Evolutionary conservation across 352 stramenopile species (phyloP).

Genomic region (Hyphochytrium catenoides): DNA sequence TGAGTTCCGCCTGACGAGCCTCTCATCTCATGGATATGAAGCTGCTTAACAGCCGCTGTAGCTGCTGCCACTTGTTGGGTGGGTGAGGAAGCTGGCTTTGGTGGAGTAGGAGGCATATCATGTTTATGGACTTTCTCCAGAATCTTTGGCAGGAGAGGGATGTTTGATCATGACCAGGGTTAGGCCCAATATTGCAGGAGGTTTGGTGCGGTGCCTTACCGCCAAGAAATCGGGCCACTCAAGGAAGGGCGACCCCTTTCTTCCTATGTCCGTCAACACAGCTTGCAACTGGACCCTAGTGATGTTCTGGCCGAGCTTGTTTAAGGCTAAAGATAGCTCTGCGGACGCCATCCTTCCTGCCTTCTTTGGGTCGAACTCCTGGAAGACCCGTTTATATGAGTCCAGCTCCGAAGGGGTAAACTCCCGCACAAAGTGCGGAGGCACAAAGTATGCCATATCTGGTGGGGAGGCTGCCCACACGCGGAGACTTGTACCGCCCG

Average conservation of each 20-base stretch:
- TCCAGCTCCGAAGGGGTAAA: slow-evolving; percentile 63
- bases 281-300: slow-evolving; percentile 23
- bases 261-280: slow-evolving; percentile 34
- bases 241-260: slow-evolving; percentile 18
- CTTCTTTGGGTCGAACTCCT: slow-evolving; percentile 46
- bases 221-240: slow-evolving; percentile 55
- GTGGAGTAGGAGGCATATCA: slow-evolving; percentile 2
- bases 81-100: slow-evolving; percentile 2
- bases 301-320: slow-evolving; percentile 50
- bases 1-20: slow-evolving; percentile 41
- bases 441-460: slow-evolving; percentile 54
- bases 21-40: slow-evolving; percentile 48
- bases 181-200: slow-evolving; percentile 27
- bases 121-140: not conserved
- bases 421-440: slow-evolving; percentile 50
- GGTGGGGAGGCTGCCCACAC: no score
- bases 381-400: slow-evolving; percentile 56
- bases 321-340: slow-evolving; percentile 29
- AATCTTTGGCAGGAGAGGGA: slow-evolving; percentile 10
- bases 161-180: slow-evolving; percentile 16
- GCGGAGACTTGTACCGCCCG: no score
- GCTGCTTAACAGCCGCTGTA: slow-evolving; percentile 7
- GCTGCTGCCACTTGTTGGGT: not conserved
- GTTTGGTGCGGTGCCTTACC: slow-evolving; percentile 38
- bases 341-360: slow-evolving; percentile 19